These are phyloP conservation scores for Russula sp. DNA, from an alignment of 768 basidiomycete species.

Conservation along the genomic window DNA sequence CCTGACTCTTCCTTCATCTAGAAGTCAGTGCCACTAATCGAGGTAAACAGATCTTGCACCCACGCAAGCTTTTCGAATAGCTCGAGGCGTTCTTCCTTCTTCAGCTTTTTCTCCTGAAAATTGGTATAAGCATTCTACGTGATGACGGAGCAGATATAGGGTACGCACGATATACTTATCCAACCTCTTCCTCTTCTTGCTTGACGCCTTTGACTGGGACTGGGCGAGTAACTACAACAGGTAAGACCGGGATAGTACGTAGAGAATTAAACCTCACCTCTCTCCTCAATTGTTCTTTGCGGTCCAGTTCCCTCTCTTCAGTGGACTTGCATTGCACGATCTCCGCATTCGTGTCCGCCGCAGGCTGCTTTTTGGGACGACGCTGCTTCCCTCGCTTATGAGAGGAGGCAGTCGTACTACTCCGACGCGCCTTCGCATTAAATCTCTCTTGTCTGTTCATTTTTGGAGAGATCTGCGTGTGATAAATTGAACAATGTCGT, in stretches of 20 bases:
- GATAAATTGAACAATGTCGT: no score
- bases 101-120: conserved; percentile 79
- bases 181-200: conserved; percentile 43
- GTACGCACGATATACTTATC: conserved; percentile 43
- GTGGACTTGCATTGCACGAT: conserved; percentile 25
- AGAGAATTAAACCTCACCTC: conserved; percentile 23
- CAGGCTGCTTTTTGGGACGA: not conserved
- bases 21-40: conserved; percentile 13
- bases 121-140: not conserved
- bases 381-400: conserved; percentile 48
- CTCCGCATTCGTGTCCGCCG: conserved; percentile 22
- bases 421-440: conserved; percentile 60
- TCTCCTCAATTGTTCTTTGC: conserved; percentile 25
- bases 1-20: conserved; percentile 52
- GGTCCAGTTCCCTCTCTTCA: conserved; percentile 26
- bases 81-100: conserved; percentile 73
- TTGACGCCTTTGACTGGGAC: conserved; percentile 31
- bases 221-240: conserved; percentile 16
- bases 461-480: not conserved
- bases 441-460: conserved; percentile 29
- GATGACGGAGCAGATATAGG: not conserved
- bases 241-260: not conserved
- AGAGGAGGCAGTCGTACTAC: conserved; percentile 48
- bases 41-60: conserved; percentile 26
- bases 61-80: conserved; percentile 82